These are phyloP conservation scores for Arthrinium phaeospermum DNA, from an alignment of 2,329 filamentous ascomycete species.

Conservation along the genomic window DNA sequence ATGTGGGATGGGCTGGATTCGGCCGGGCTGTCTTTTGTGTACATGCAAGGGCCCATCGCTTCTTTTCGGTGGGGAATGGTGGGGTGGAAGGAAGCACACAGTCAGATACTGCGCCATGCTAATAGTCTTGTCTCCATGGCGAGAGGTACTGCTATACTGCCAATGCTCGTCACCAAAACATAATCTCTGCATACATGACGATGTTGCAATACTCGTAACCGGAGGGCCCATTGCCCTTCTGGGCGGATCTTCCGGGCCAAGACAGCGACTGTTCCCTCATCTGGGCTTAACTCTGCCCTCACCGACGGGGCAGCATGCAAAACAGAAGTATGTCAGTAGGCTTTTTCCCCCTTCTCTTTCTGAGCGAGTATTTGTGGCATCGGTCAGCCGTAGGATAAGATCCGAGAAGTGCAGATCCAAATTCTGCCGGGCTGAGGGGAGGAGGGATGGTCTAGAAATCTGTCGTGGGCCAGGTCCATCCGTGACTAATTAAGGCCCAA, in stretches of 20 bases:
- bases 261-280: not conserved
- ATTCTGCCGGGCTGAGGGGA: not conserved
- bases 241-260: not conserved
- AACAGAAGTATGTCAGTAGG: not conserved
- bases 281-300: not conserved
- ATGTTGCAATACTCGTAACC: not conserved
- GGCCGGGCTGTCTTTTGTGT: conserved; percentile 10
- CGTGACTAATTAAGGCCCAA: conserved; percentile 18
- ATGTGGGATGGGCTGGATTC: conserved; percentile 18
- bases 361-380: not conserved
- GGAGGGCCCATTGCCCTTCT: not conserved
- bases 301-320: not conserved
- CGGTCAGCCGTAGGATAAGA: not conserved
- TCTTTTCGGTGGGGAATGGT: conserved; percentile 15
- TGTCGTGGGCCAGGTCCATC: conserved; percentile 17
- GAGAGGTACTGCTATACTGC: not conserved
- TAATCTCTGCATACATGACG: not conserved
- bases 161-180: conserved; percentile 1
- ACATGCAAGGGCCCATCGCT: conserved; percentile 17
- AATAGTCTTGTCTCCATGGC: not conserved
- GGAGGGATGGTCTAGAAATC: not conserved
- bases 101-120: conserved; percentile 7
- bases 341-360: not conserved
- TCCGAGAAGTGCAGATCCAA: conserved; percentile 1
- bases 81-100: conserved; percentile 10